phyloP scores from a whole-genome alignment of 176 grass and related monocot species.

The Carex myosuroides region DNA sequence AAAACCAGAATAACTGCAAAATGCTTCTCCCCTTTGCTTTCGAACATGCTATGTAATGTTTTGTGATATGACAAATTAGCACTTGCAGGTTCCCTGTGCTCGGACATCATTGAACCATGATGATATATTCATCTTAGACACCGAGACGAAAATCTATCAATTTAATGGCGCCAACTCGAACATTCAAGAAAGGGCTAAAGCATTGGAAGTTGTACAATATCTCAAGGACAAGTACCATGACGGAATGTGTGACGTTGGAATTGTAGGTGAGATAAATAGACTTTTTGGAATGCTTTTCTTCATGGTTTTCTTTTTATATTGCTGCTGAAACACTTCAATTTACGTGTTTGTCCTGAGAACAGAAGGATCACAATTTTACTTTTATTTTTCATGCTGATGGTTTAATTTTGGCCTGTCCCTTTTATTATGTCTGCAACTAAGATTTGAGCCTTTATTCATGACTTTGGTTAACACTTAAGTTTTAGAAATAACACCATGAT shows the following conservation, averaged over 20 bases:
- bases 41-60: neutral
- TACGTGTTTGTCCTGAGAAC: neutral
- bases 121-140: slow-evolving; percentile 90
- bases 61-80: slow-evolving; percentile 12
- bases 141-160: slow-evolving; percentile 79
- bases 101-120: slow-evolving; percentile 86
- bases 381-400: neutral
- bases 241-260: slow-evolving; percentile 71
- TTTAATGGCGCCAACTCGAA: slow-evolving; percentile 96
- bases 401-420: neutral
- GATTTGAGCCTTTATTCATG: neutral
- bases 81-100: slow-evolving; percentile 78
- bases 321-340: slow-evolving; percentile 7
- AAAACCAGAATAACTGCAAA: neutral
- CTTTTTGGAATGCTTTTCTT: slow-evolving; percentile 9
- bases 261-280: slow-evolving; percentile 57
- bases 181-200: slow-evolving; percentile 97
- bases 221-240: slow-evolving; percentile 85
- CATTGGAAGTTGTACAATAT: slow-evolving; percentile 90
- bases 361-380: neutral
- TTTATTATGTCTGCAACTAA: slow-evolving; percentile 1
- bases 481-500: neutral
- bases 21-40: neutral
- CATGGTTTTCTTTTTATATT: neutral
- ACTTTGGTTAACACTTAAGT: neutral